A percentile compares a stretch with the other conserved stretches of the same genome.
Evolutionary conservation across 1,284 basidiomycete genomes (phyloP).

Genomic region (Wolfiporia cocos): DNA sequence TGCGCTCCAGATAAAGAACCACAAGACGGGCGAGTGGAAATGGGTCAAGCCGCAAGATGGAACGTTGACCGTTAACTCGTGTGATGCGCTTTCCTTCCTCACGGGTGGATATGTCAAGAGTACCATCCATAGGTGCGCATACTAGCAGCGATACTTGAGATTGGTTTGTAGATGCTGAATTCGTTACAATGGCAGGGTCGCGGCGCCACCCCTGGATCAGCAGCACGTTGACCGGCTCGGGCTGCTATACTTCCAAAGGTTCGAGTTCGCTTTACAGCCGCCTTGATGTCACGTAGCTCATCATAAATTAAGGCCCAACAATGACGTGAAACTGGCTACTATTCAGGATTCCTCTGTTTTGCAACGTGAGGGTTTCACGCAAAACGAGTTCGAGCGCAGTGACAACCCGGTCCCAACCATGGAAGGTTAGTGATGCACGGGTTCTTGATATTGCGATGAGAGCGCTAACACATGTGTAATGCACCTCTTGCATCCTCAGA

Average conservation of each 20-base stretch:
- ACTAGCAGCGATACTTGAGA: no score
- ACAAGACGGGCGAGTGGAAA: conserved; percentile 35
- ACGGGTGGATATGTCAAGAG: conserved; percentile 47
- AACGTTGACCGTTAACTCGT: conserved; percentile 45
- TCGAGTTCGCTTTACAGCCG: no score
- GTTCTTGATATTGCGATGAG: not conserved
- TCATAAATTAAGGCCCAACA: conserved; percentile 41
- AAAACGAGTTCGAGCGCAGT: conserved; percentile 44
- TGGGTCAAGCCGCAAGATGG: conserved; percentile 43
- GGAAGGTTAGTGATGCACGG: conserved; percentile 26
- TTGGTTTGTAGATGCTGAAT: no score
- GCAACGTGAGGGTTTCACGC: conserved; percentile 38
- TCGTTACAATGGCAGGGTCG: no score
- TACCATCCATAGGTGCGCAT: conserved; percentile 39
- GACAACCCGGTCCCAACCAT: conserved; percentile 41
- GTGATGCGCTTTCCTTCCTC: conserved; percentile 44
- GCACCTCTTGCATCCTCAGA: no score
- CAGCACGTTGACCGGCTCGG: conserved; percentile 45
- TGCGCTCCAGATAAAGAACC: conserved; percentile 36
- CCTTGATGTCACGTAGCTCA: no score
- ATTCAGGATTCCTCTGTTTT: conserved; percentile 40
- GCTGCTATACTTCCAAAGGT: conserved; percentile 47
- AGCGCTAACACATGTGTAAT: no score
- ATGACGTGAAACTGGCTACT: conserved; percentile 38
- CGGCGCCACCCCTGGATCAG: conserved; percentile 45